These are phyloP conservation scores for Trichoderma atroviride DNA, from an alignment of 2,329 filamentous ascomycete genomes.

Conservation along the genomic window DNA sequence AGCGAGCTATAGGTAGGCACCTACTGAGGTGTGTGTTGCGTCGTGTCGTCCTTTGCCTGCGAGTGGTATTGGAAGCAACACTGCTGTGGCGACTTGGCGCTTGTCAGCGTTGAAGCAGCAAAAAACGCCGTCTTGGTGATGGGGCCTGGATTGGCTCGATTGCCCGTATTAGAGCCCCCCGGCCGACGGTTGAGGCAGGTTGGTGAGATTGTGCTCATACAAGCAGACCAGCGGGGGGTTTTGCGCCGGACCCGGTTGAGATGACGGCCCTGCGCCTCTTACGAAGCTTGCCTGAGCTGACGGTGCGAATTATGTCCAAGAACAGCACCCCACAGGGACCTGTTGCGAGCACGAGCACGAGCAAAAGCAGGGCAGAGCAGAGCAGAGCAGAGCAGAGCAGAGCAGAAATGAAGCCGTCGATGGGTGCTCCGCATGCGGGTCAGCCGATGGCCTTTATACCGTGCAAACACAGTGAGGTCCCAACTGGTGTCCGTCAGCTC, in stretches of 20 bases:
- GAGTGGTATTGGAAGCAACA: not conserved
- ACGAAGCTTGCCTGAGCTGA: constrained; percentile 18
- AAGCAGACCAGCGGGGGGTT: not conserved
- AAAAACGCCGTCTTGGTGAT: not conserved
- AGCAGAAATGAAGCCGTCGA: not conserved
- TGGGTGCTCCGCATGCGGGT: not conserved
- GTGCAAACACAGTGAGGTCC: not conserved
- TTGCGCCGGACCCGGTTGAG: constrained; percentile 23
- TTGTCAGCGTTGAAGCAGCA: not conserved
- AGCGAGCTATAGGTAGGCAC: no score
- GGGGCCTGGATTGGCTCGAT: not conserved
- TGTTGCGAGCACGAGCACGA: not conserved
- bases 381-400: not conserved
- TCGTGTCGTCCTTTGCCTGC: no score
- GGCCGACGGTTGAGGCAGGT: constrained; percentile 1
- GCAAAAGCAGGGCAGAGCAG: not conserved
- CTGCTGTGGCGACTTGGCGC: not conserved
- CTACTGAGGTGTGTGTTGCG: no score
- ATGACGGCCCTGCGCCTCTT: constrained; percentile 22
- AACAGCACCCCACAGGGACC: not conserved
- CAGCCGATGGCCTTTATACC: not conserved
- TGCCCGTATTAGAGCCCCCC: not conserved
- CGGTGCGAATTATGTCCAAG: constrained; percentile 9
- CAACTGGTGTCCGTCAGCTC: not conserved
- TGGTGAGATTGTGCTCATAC: constrained; percentile 19